Base-by-base conservation (phyloP, 768 basidiomycete species). In the Basidioascus undulatus region DNA sequence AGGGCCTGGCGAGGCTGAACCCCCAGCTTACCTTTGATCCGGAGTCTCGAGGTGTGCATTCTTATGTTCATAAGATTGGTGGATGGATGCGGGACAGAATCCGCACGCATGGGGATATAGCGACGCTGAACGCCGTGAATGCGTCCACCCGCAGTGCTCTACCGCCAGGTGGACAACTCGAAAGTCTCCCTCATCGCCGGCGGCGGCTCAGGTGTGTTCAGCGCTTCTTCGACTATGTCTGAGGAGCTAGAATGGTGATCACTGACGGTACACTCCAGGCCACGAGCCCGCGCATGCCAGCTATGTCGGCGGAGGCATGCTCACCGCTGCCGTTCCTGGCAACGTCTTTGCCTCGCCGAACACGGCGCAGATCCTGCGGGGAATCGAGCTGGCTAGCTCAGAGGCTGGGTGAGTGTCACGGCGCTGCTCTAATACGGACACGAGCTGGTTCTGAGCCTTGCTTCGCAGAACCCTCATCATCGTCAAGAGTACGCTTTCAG, bases 261-360 rank as follows among this genome's bases (percentile, higher is more conserved):
- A n/a, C n/a, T n/a, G n/a, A n/a, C n/a, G n/a, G n/a, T 30, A 9
- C 15, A 9, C 28, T 40, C 52, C 53, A 30, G 70, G 87, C 5
- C 87, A 92, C 53, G 87, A 92, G 52, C 87, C 87, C 6, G 70
- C 83, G 13, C 83, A 86, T 58, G 70, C 80, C 5, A 78, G 71
- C 2, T 86, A 78, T 50, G 83, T 89, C n/a, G 84, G 82, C 31
- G 58, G 70, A 44, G 84, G 84, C 21, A 74, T 86, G 50, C 62
- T 89, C 32, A 71, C 72, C 28, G 77, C 73, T 27, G 81, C 84
- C 25, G 77, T 89, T 7, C 81, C 75, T 48, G 87, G 87, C 7
- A 78, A 70, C 50, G 64, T 92, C 30, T 94, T 92, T 53, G 84
- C 87, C 2, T 81, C 78, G 15, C 87, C 87, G 1, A 87, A 74